Base-by-base conservation (phyloP, 352 stramenopile genomes). In the Phytophthora pinifolia region DNA sequence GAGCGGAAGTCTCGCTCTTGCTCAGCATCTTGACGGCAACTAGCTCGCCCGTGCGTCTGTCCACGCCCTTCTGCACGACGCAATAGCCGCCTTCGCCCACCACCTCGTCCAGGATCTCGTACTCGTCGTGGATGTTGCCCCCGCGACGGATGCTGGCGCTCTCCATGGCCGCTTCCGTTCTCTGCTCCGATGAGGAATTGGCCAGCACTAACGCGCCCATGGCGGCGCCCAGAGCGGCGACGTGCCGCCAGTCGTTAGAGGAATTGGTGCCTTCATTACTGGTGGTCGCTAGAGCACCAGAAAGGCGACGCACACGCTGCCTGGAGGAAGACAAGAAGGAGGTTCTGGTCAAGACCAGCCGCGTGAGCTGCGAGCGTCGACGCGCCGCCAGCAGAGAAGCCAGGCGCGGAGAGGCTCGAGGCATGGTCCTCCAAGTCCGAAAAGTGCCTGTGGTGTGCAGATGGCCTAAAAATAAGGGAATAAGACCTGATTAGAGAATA, bases 11-110 rank as follows among this genome's bases (percentile, higher is more conserved):
- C 50, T 86, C 76, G 25, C 50, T 80, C 65, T 93, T 93, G 69
- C 72, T 82, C 30, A 93, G 65, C 58, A 88, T 84, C 66, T 93
- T 91, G 57, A 93, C 67, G 1, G 81, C 83, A 29, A 92, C 81
- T n/a, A 80, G 41, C 50, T 91, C 79, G 8, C 76, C 71, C n/a
- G 81, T 84, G 15, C 62, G 64, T 14, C 72, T 77, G 41, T 93
- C 75, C 9, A 86, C 51, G 29, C 74, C 83, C 45, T 83, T 81
- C 42, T 82, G 83, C 46, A 93, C 83, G 6, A 89, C 79, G 49
- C 83, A 90, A 55, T 89, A 93, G 46, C 83, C 83, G 36, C 82
- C 82, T 66, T 92, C 79, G 13, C 79, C 82, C 32, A 92, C 76
- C 50, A 92, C 84, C 60, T 92, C 82, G 64, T 89, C 76, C 38